Evolutionary conservation across 306 rosid genomes (phyloP).

Genomic region (Vigna radiata): DNA sequence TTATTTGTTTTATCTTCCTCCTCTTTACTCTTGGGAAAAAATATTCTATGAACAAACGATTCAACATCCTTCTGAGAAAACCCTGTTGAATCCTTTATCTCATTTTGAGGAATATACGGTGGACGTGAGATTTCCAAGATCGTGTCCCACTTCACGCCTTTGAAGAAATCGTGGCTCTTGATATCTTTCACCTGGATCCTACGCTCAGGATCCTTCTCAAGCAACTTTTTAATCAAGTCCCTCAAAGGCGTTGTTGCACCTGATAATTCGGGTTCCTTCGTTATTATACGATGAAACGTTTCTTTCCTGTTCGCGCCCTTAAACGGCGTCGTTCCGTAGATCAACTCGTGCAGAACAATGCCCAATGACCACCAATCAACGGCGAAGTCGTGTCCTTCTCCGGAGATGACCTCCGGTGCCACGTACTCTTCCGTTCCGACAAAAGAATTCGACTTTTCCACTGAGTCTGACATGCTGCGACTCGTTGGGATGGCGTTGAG

Average conservation of each 20-base stretch:
- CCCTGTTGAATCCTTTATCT: constrained; percentile 44
- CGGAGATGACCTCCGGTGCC: constrained; percentile 82
- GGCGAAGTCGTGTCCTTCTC: constrained; percentile 73
- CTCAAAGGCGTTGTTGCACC: constrained; percentile 66
- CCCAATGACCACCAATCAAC: constrained; percentile 99
- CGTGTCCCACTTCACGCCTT: constrained; percentile 63
- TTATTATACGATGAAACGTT: constrained; percentile 67
- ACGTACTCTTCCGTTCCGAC: constrained; percentile 98
- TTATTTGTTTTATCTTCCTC: not conserved
- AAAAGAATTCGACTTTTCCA: constrained; percentile 84
- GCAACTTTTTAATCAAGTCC: constrained; percentile 63
- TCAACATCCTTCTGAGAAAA: constrained; percentile 57
- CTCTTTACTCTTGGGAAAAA: constrained; percentile 39
- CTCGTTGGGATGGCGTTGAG: not conserved
- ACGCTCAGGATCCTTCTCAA: constrained; percentile 67
- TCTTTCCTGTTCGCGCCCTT: constrained; percentile 70
- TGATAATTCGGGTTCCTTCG: constrained; percentile 50
- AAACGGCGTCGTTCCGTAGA: constrained; percentile 83
- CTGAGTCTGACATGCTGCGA: constrained; percentile 51
- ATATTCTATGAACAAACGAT: constrained; percentile 62
- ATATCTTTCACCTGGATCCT: constrained; percentile 68
- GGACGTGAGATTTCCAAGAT: constrained; percentile 66
- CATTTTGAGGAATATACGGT: constrained; percentile 69
- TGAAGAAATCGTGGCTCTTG: constrained; percentile 75
- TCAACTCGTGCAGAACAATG: constrained; percentile 72